These are phyloP conservation scores for Aspergillus ochraceoroseus DNA, from an alignment of 2,329 filamentous ascomycete genomes.

Conservation along the genomic window DNA sequence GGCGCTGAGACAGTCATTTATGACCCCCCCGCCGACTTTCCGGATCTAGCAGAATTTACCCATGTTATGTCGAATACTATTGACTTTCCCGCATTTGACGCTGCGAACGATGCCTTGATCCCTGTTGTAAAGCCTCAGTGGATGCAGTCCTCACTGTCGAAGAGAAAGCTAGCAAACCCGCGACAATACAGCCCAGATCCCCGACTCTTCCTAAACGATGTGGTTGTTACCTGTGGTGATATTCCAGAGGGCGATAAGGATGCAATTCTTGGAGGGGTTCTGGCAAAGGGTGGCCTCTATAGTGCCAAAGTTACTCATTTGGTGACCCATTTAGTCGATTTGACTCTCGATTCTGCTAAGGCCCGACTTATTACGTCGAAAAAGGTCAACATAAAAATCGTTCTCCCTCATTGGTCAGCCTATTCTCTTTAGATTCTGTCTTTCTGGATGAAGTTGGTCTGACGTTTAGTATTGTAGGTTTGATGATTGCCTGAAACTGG, in stretches of 20 bases:
- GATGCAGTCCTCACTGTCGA: constrained; percentile 66
- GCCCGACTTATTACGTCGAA: constrained; percentile 55
- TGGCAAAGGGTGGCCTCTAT: constrained; percentile 84
- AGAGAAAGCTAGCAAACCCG: constrained; percentile 67
- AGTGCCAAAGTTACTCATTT: constrained; percentile 64
- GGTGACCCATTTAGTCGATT: constrained; percentile 84
- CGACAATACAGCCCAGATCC: constrained; percentile 88
- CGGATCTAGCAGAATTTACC: constrained; percentile 48
- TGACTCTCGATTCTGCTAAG: constrained; percentile 69
- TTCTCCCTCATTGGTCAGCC: constrained; percentile 81
- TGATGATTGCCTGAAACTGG: constrained; percentile 90
- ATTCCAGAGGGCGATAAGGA: constrained; percentile 84
- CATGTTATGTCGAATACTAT: constrained; percentile 71
- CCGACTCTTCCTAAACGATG: constrained; percentile 79
- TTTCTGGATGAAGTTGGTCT: constrained; percentile 17
- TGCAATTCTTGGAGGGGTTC: constrained; percentile 80
- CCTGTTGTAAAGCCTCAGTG: constrained; percentile 79
- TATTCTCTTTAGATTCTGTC: neutral
- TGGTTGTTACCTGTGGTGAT: constrained; percentile 76
- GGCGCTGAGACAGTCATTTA: constrained; percentile 48
- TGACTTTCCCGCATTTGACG: constrained; percentile 83
- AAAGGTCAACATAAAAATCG: constrained; percentile 68
- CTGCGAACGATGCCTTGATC: constrained; percentile 69
- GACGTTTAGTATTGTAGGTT: constrained; percentile 57
- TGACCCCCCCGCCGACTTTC: constrained; percentile 34